These are phyloP conservation scores for Protomyces pachydermus DNA, from an alignment of 1,139 yeast genomes.

Conservation along the genomic window DNA sequence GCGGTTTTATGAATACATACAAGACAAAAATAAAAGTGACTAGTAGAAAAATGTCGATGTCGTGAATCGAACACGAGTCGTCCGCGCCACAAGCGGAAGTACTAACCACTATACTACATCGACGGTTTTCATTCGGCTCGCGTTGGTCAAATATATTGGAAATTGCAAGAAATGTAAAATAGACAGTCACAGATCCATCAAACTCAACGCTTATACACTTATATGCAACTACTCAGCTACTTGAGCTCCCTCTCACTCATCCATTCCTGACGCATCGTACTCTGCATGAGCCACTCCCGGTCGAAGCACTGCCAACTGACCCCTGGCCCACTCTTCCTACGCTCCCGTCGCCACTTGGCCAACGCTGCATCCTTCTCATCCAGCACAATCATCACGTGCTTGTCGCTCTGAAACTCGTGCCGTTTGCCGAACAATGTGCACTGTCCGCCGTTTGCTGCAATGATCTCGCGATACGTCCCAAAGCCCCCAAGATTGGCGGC, in stretches of 20 bases:
- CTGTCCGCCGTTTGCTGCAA: conserved; percentile 60
- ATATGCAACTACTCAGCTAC: background rate
- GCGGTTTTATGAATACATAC: too few relatives aligned
- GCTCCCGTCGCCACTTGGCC: background rate
- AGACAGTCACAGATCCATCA: background rate
- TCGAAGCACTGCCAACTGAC: conserved; percentile 1
- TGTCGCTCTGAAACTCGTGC: background rate
- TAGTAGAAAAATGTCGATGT: background rate
- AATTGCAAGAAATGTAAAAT: background rate
- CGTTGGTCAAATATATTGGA: background rate
- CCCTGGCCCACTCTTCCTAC: background rate
- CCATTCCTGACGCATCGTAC: conserved; percentile 14
- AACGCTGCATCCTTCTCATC: conserved; percentile 18
- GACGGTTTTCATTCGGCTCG: background rate
- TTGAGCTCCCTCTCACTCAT: background rate
- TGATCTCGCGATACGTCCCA: conserved; percentile 52
- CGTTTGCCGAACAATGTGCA: conserved; percentile 24
- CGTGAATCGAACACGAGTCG: conserved; percentile 3
- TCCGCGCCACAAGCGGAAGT: conserved; percentile 4
- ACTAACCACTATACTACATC: conserved; percentile 2
- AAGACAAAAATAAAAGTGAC: background rate
- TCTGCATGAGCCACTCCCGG: conserved; percentile 24
- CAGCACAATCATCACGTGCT: conserved; percentile 4
- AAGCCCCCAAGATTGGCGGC: conserved; percentile 56
- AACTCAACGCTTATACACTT: background rate